Conservation (phyloP, 106 monocot species). For the Ottelia alismoides region DNA sequence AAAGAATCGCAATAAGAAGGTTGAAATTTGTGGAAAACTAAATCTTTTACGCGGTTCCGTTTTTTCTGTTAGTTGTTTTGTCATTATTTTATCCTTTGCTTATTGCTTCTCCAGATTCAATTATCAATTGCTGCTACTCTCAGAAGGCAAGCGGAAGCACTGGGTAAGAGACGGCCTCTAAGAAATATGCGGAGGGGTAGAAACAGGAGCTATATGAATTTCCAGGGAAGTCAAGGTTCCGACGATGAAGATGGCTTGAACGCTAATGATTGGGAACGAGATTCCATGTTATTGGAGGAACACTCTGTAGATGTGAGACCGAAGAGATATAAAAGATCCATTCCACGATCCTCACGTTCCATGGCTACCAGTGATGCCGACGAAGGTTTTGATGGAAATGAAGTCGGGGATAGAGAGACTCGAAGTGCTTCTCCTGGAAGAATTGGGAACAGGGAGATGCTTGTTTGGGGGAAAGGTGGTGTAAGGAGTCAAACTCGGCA, state of each 20-base stretch:
- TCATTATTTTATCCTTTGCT: not conserved
- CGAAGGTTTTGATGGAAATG: slow-evolving; percentile 32
- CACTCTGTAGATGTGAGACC: slow-evolving; percentile 46
- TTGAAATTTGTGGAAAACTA: slow-evolving; percentile 5
- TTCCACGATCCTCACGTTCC: slow-evolving; percentile 50
- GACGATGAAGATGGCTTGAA: slow-evolving; percentile 76
- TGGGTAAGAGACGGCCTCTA: slow-evolving; percentile 47
- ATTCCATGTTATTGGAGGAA: slow-evolving; percentile 70
- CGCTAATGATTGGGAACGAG: slow-evolving; percentile 38
- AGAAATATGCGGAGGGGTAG: slow-evolving; percentile 34
- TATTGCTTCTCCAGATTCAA: slow-evolving; percentile 50
- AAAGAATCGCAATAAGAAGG: slow-evolving; percentile 66
- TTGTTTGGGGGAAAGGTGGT: slow-evolving; percentile 89
- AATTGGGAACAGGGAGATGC: slow-evolving; percentile 51
- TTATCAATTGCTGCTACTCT: slow-evolving; percentile 77
- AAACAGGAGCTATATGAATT: slow-evolving; percentile 22
- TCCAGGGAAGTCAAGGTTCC: slow-evolving; percentile 18
- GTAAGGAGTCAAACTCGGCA: slow-evolving; percentile 87
- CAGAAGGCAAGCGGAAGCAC: slow-evolving; percentile 67
- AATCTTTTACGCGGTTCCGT: not conserved
- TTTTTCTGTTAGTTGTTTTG: not conserved
- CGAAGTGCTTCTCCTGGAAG: slow-evolving; percentile 33
- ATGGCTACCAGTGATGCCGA: slow-evolving; percentile 23
- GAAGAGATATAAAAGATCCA: slow-evolving; percentile 43
- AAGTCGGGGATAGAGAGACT: slow-evolving; percentile 32